These are phyloP conservation scores for Chaetothyriales sp. DNA, from an alignment of 2,329 filamentous ascomycete species.

Conservation along the genomic window DNA sequence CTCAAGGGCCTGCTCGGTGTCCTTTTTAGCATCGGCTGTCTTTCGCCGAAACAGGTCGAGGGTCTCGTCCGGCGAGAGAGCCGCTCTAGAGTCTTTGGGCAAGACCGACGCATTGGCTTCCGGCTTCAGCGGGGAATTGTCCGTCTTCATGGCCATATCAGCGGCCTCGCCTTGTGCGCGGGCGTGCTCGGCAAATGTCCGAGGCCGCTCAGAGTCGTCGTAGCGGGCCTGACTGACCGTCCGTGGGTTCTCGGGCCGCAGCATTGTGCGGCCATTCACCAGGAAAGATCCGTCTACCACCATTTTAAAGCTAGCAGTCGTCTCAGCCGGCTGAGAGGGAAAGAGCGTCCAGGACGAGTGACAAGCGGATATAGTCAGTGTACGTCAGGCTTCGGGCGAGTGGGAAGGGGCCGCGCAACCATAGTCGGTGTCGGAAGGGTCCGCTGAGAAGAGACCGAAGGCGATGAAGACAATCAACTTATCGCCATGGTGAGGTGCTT, in stretches of 20 bases:
- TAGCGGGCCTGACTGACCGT: background rate
- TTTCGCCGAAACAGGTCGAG: slow-evolving; percentile 30
- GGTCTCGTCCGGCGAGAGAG: slow-evolving; percentile 27
- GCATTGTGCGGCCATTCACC: background rate
- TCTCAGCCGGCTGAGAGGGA: background rate
- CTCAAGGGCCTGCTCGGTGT: slow-evolving; percentile 32
- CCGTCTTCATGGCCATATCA: slow-evolving; percentile 1
- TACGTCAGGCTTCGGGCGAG: background rate
- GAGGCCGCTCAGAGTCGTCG: slow-evolving; percentile 3
- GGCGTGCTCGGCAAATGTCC: slow-evolving; percentile 8
- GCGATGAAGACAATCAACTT: background rate
- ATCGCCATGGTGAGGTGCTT: background rate
- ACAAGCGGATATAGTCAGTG: background rate
- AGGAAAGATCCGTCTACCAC: background rate
- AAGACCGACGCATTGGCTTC: slow-evolving; percentile 2
- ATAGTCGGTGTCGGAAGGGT: background rate
- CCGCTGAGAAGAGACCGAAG: background rate
- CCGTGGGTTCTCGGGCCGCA: background rate
- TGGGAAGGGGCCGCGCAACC: background rate
- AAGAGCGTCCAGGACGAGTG: background rate
- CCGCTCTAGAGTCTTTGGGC: slow-evolving; percentile 2
- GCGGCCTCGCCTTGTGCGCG: slow-evolving; percentile 7
- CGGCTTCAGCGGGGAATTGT: slow-evolving; percentile 6
- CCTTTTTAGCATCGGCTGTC: slow-evolving; percentile 33
- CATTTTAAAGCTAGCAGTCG: background rate